Base-by-base conservation (phyloP, 768 basidiomycete genomes). In the Cystofilobasidium macerans region DNA sequence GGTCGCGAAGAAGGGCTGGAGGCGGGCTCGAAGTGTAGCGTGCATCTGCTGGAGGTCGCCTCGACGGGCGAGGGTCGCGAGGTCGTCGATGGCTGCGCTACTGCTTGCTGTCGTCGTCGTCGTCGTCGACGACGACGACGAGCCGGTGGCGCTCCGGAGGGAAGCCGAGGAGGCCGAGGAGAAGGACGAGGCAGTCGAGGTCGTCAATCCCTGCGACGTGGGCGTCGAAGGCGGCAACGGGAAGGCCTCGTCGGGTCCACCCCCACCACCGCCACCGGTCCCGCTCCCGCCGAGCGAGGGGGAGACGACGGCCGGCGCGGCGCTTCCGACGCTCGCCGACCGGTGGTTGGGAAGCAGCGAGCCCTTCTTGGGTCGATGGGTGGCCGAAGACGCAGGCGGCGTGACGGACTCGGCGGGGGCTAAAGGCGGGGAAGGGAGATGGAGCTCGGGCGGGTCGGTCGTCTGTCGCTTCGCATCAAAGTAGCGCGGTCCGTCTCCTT, bases 1-100 rank as follows among this genome's bases (percentile, higher is more conserved):
- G 35, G 67, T 61, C 14, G 69, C 69, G 57, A 74, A 72, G 69
- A 75, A 75, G 14, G 72, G 71, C 9, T 72, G 68, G 32, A 75
- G 69, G 16, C 74, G 71, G 8, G 62, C 53, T 22, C 70, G 64
- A 16, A 75, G 66, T 57, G 72, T 75, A 13, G 62, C 48, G 48
- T 75, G 73, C 8, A 73, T 64, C 47, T 64, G 60, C 20, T 48
- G 38, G 30, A 67, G 65, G 26, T 62, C 61, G 30, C 54, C 60
- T 32, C 33, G 51, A 12, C 32, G 51, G 36, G 38, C 43, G 18
- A 60, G 58, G 14, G 58, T 22, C 30, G 28, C 22, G 24, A 67
- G 59, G 43, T 59, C 59, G 12, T 33, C 42, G 16, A 60, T 24
- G 2, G 60, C 60, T 0, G 60, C 42, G 24, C 54, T 20, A n/a